Evolutionary conservation across 1,284 basidiomycete genomes (phyloP), one percentile per base, ranked within the genome.

Genomic region (Sparassis latifolia): DNA sequence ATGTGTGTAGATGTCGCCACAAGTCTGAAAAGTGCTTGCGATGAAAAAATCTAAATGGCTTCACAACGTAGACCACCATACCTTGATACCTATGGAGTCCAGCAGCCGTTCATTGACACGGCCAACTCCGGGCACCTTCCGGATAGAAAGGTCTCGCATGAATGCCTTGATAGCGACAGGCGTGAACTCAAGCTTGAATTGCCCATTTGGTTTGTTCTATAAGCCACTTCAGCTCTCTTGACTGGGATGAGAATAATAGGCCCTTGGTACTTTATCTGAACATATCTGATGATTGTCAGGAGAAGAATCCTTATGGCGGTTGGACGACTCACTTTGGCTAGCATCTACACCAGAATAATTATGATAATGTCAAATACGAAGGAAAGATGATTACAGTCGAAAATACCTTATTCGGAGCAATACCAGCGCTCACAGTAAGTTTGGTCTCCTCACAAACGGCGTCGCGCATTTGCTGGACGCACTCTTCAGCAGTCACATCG

Each of bases 201-300:
- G 91, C 1, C 93, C 94, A 62, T 97, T 91, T 0, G 94, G 94
- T 69, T 97, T 97, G 68, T 97, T 97, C 84, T 89, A 56, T 43
- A 47, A 28, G 10, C 12, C 6, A 20, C 45, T 10, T 33, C 54
- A 50, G 38, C 5, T 37, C 20, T 33, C 27, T 12, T 20, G 28
- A 31, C 20, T 3, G 10, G 30, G 10, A 5, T 27, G 31, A 28
- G 20, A 20, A 20, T 20, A 20, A 20, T 20, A 20, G 30, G 32
- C 10, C 10, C 10, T 6, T 47, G 42, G 37, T 49, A 84, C 86
- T 73, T 87, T 90, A 66, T 97, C 94, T 40, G 92, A 96, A 64
- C 90, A 94, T 49, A 97, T 96, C 88, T 95, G 63, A 33, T 44
- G 48, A n/a, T 58, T 49, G 38, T 54, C 33, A 44, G 20, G 27